A percentile compares a stretch with the other conserved stretches of the same genome.
Evolutionary conservation across 176 grass and related monocot species (phyloP).

Genomic region (Puya raimondii): DNA sequence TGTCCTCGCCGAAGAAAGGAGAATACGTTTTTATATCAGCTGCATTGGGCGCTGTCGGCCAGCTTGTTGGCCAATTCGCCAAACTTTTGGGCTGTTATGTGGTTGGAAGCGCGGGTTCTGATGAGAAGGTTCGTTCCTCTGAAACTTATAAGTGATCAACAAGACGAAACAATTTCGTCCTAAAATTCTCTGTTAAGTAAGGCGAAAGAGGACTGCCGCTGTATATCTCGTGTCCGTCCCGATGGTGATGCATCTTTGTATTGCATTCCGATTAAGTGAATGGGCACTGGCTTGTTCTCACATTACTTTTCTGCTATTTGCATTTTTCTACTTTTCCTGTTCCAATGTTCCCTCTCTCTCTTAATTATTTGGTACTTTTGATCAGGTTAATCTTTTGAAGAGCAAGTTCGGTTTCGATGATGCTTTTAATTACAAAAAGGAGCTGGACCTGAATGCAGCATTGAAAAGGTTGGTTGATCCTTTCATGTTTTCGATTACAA

Average conservation of each 20-base stretch:
- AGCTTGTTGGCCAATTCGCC: conserved; percentile 71
- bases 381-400: conserved; percentile 41
- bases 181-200: too few species aligned
- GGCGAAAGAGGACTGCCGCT: too few species aligned
- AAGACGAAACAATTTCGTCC: too few species aligned
- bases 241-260: too few species aligned
- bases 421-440: conserved; percentile 83
- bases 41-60: conserved; percentile 56
- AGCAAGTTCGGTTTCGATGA: conserved; percentile 52
- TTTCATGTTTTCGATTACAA: neutral
- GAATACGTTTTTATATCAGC: conserved; percentile 55
- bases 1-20: conserved; percentile 44
- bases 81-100: conserved; percentile 59
- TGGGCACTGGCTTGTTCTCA: too few species aligned
- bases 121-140: conserved; percentile 36
- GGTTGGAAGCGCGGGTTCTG: conserved; percentile 52
- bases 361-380: neutral
- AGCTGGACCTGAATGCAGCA: conserved; percentile 29
- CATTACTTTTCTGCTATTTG: neutral
- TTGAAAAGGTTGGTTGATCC: conserved; percentile 10
- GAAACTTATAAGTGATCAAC: neutral
- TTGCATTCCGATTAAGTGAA: too few species aligned
- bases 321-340: too few species aligned
- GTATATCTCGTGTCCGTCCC: too few species aligned
- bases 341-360: too few species aligned